Conservation (phyloP, 1,284 basidiomycete species). For the Irpex sp. region DNA sequence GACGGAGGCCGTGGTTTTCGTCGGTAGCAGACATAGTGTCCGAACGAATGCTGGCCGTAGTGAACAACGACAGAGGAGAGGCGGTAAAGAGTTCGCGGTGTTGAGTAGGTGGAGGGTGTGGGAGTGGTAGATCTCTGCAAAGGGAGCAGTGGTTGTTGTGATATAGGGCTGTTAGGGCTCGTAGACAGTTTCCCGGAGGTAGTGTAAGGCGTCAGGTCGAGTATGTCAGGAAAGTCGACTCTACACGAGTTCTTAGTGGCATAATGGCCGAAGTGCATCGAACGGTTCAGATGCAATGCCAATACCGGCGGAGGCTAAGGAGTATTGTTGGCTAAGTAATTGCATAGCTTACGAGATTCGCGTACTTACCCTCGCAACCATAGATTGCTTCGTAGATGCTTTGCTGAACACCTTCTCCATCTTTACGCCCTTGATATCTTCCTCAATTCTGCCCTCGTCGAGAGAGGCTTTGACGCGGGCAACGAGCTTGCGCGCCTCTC, state of each 20-base stretch:
- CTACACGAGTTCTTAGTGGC: slow-evolving; percentile 79
- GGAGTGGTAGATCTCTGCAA: slow-evolving; percentile 49
- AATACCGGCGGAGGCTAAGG: slow-evolving; percentile 72
- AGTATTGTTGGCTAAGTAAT: neutral
- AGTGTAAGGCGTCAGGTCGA: slow-evolving; percentile 83
- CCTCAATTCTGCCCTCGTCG: slow-evolving; percentile 75
- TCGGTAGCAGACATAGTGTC: slow-evolving; percentile 90
- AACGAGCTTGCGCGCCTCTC: slow-evolving; percentile 65
- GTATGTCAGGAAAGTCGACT: slow-evolving; percentile 79
- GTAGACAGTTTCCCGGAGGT: slow-evolving; percentile 75
- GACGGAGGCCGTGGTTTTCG: slow-evolving; percentile 60
- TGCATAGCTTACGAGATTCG: neutral
- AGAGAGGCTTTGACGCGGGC: slow-evolving; percentile 57
- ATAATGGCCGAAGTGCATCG: slow-evolving; percentile 72
- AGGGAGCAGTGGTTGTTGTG: slow-evolving; percentile 36
- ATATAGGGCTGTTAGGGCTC: slow-evolving; percentile 63
- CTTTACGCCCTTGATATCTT: slow-evolving; percentile 71
- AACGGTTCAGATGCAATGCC: slow-evolving; percentile 84
- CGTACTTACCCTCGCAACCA: slow-evolving; percentile 73
- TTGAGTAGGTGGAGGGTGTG: slow-evolving; percentile 47
- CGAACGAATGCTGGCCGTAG: slow-evolving; percentile 85
- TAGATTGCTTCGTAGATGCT: slow-evolving; percentile 83
- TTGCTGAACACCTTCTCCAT: slow-evolving; percentile 71
- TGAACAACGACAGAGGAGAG: slow-evolving; percentile 84
- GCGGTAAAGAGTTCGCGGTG: slow-evolving; percentile 68